Conservation (phyloP, 2,329 filamentous ascomycete species). For the Alternaria consortialis region DNA sequence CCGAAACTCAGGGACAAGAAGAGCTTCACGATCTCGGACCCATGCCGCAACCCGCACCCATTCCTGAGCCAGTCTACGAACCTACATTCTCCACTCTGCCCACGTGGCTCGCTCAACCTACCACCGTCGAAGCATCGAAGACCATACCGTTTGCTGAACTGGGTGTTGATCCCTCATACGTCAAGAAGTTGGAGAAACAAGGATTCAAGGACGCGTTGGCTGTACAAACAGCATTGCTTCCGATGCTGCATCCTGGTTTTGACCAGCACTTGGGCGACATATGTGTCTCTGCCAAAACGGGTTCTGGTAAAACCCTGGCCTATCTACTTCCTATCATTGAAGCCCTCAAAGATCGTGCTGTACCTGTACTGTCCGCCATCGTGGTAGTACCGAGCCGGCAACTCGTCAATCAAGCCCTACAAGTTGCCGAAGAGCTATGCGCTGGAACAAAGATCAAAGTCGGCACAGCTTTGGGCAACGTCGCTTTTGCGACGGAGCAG, state of each 20-base stretch:
- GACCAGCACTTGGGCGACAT: constrained; percentile 75
- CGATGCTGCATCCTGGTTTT: constrained; percentile 75
- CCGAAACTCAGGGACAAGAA: constrained; percentile 48
- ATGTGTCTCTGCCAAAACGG: constrained; percentile 90
- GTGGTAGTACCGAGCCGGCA: constrained; percentile 92
- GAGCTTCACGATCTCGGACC: constrained; percentile 79
- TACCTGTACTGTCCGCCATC: constrained; percentile 76
- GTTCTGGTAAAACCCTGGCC: constrained; percentile 93
- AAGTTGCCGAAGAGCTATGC: constrained; percentile 76
- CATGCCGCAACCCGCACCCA: constrained; percentile 77
- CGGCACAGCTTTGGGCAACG: constrained; percentile 83
- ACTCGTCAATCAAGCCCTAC: constrained; percentile 84
- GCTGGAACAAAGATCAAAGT: constrained; percentile 78
- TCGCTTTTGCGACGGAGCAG: constrained; percentile 74
- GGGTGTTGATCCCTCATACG: constrained; percentile 68
- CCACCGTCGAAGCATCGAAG: constrained; percentile 70
- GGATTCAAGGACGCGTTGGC: constrained; percentile 78
- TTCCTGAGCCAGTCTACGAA: constrained; percentile 64
- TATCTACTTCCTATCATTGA: constrained; percentile 89
- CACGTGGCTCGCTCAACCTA: constrained; percentile 79
- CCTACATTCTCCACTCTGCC: constrained; percentile 82
- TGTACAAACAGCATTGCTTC: constrained; percentile 81
- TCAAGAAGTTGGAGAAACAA: constrained; percentile 71
- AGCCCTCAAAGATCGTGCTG: constrained; percentile 70
- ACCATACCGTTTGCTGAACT: constrained; percentile 70